Conservation (phyloP, 2,329 filamentous ascomycete species). For the Phialemoniopsis sp. region DNA sequence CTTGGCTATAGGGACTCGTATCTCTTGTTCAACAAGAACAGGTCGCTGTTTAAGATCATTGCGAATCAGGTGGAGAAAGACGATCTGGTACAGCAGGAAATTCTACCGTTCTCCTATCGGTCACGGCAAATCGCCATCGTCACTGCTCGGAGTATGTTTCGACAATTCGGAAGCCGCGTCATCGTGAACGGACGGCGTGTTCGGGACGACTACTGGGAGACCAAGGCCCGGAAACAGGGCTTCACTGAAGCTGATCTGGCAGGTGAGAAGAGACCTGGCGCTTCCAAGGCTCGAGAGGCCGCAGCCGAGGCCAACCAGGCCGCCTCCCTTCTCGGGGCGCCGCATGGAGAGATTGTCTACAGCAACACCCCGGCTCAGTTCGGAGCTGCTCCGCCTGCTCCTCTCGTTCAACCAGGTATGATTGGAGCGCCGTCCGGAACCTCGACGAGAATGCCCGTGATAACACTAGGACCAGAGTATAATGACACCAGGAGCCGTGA, state of each 20-base stretch:
- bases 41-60: conserved; percentile 96
- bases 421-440: conserved; percentile 60
- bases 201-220: conserved; percentile 98
- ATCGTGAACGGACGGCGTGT: conserved; percentile 87
- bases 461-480: conserved; percentile 74
- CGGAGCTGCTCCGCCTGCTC: conserved; percentile 62
- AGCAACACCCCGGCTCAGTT: conserved; percentile 67
- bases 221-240: conserved; percentile 92
- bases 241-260: conserved; percentile 96
- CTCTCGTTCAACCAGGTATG: conserved; percentile 69
- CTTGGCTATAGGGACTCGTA: conserved; percentile 97
- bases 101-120: conserved; percentile 93
- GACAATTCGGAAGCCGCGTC: conserved; percentile 93
- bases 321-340: conserved; percentile 58
- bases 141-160: conserved; percentile 96
- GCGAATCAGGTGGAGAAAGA: conserved; percentile 95
- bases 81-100: conserved; percentile 90
- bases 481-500: conserved; percentile 75
- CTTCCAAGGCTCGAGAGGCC: conserved; percentile 81
- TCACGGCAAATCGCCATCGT: conserved; percentile 99
- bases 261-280: conserved; percentile 92
- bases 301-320: conserved; percentile 63
- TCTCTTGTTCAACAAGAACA: conserved; percentile 96
- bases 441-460: conserved; percentile 74
- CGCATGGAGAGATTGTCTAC: conserved; percentile 85